Percentiles rank a stretch among this genome's conserved stretches.
These are phyloP conservation scores for Chalciporus sphaerocephalus DNA, from an alignment of 768 basidiomycete genomes.

Conservation along the genomic window DNA sequence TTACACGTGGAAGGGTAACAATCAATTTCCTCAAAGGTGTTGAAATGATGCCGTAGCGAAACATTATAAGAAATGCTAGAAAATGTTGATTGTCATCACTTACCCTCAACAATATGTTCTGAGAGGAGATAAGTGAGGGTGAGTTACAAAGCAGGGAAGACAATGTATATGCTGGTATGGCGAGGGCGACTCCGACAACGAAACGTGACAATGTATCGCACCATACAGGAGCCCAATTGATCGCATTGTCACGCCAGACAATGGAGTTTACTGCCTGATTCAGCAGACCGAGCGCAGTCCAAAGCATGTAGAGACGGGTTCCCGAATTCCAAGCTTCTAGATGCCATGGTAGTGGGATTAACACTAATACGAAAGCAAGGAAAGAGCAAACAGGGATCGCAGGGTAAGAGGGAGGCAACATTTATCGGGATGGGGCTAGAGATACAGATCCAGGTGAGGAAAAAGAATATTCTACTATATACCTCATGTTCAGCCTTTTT, in stretches of 20 bases:
- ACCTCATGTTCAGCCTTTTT: no score
- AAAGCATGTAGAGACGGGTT: constrained; percentile 43
- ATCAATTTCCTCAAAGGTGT: constrained; percentile 47
- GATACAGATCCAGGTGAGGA: no score
- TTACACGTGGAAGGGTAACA: constrained; percentile 40
- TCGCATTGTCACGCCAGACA: constrained; percentile 44
- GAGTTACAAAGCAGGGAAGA: constrained; percentile 19
- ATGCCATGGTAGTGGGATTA: constrained; percentile 49
- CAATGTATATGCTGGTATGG: constrained; percentile 26
- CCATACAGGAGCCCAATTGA: constrained; percentile 47
- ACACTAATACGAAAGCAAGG: constrained; percentile 32
- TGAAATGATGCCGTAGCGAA: constrained; percentile 47
- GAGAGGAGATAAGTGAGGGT: background rate
- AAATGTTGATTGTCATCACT: constrained; percentile 27
- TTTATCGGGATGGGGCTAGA: no score
- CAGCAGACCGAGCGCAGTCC: constrained; percentile 39
- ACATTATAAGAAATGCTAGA: constrained; percentile 37
- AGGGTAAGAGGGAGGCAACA: constrained; percentile 19
- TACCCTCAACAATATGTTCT: constrained; percentile 31
- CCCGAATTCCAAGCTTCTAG: constrained; percentile 44
- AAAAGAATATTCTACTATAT: no score
- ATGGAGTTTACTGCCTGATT: constrained; percentile 48
- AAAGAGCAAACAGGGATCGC: constrained; percentile 32
- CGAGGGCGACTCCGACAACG: constrained; percentile 9
- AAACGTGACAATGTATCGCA: constrained; percentile 48